These are phyloP conservation scores for Apodospora peruviana DNA, from an alignment of 495 filamentous ascomycete genomes.

Conservation along the genomic window DNA sequence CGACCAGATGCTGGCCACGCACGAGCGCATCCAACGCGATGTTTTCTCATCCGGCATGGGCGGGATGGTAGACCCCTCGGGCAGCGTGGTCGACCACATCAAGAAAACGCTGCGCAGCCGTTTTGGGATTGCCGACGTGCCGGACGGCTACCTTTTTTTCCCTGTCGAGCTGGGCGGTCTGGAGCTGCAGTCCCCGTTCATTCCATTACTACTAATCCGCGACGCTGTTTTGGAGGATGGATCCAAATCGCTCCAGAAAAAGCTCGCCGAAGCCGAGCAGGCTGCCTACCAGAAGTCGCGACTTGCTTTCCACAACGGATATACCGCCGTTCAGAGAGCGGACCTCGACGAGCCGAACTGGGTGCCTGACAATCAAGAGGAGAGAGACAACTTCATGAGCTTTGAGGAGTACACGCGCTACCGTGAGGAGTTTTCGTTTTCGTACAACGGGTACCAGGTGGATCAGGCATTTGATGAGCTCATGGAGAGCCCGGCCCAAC, in stretches of 20 bases:
- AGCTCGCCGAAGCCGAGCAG: conserved; percentile 14
- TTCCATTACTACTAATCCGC: conserved; percentile 21
- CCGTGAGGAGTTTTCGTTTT: conserved; percentile 32
- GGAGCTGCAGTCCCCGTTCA: conserved; percentile 50
- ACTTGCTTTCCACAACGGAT: conserved; percentile 8
- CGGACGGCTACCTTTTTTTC: conserved; percentile 60
- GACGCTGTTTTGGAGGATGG: conserved; percentile 5
- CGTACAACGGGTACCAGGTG: not conserved
- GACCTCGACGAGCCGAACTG: conserved; percentile 10
- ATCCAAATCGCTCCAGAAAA: conserved; percentile 6
- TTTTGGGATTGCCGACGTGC: conserved; percentile 50
- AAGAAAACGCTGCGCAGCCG: conserved; percentile 45
- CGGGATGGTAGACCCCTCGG: not conserved
- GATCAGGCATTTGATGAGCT: conserved; percentile 10
- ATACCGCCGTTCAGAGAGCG: not conserved
- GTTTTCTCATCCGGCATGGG: conserved; percentile 29
- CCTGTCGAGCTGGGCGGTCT: conserved; percentile 49
- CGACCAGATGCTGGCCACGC: conserved; percentile 56
- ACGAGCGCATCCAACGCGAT: conserved; percentile 51
- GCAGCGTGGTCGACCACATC: conserved; percentile 30
- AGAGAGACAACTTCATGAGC: conserved; percentile 31
- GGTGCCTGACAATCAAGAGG: not conserved
- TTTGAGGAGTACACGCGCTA: conserved; percentile 43
- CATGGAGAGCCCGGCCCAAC: conserved; percentile 2
- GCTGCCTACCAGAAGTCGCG: conserved; percentile 42